Conservation (phyloP, 2,329 filamentous ascomycete species). For the Aspergillus puulaauensis region DNA sequence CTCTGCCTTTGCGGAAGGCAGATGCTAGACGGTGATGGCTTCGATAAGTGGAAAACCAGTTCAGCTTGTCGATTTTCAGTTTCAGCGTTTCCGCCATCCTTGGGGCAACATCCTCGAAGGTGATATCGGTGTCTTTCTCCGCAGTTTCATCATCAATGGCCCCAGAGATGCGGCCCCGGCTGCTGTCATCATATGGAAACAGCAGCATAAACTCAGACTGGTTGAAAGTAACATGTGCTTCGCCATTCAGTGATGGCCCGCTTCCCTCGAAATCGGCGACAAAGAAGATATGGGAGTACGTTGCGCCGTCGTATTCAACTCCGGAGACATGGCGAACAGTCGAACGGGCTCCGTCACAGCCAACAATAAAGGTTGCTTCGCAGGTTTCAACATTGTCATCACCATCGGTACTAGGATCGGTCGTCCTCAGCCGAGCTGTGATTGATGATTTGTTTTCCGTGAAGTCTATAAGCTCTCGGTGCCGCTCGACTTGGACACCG, state of each 20-base stretch:
- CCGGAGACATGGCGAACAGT: conserved; percentile 44
- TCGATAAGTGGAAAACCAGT: conserved; percentile 47
- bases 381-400: conserved; percentile 25
- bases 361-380: conserved; percentile 47
- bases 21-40: conserved; percentile 46
- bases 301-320: conserved; percentile 43
- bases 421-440: conserved; percentile 17
- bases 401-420: neutral
- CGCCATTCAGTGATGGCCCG: conserved; percentile 29
- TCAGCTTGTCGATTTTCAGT: conserved; percentile 28
- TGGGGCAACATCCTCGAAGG: conserved; percentile 31
- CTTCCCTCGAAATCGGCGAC: conserved; percentile 45
- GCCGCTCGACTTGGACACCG: conserved; percentile 29
- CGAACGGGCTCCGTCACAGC: conserved; percentile 55
- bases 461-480: conserved; percentile 26
- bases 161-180: conserved; percentile 26
- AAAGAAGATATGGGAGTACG: conserved; percentile 47
- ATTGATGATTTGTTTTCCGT: conserved; percentile 23
- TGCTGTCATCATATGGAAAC: conserved; percentile 26
- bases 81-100: conserved; percentile 21
- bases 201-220: conserved; percentile 37
- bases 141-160: conserved; percentile 21
- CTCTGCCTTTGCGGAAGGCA: conserved; percentile 47
- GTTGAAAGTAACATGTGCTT: conserved; percentile 35
- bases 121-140: conserved; percentile 22